Evolutionary conservation across 495 filamentous ascomycete genomes (phyloP).

Genomic region (Paragyromitra xinjiangensis): DNA sequence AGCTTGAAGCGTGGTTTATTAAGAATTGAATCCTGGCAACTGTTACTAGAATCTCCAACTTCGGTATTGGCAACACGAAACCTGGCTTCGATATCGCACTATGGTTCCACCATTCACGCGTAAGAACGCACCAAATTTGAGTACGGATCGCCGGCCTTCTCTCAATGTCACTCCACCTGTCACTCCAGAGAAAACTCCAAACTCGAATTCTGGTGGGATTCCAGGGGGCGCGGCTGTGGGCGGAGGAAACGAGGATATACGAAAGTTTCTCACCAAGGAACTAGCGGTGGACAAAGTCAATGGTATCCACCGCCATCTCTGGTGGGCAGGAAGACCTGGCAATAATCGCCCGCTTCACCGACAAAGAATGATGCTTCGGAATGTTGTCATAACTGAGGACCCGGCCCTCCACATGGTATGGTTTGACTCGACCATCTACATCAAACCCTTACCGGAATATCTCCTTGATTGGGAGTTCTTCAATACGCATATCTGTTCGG

Average conservation of each 20-base stretch:
- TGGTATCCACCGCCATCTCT: conserved; percentile 50
- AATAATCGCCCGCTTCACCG: conserved; percentile 61
- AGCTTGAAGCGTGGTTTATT: too few relatives aligned
- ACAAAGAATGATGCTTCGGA: conserved; percentile 61
- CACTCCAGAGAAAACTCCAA: too few relatives aligned
- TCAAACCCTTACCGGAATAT: conserved; percentile 68
- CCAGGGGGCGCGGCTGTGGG: background rate
- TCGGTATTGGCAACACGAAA: too few relatives aligned
- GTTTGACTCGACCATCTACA: conserved; percentile 64
- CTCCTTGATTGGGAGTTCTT: conserved; percentile 64
- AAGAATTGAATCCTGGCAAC: too few relatives aligned
- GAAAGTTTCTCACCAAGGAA: background rate
- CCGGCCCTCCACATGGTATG: conserved; percentile 67
- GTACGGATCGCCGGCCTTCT: too few relatives aligned
- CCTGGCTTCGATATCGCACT: too few relatives aligned
- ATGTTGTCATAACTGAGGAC: conserved; percentile 64
- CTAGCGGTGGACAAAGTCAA: background rate
- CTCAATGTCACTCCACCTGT: too few relatives aligned
- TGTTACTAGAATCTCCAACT: too few relatives aligned
- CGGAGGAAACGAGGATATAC: background rate
- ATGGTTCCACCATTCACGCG: too few relatives aligned
- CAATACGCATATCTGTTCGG: conserved; percentile 55
- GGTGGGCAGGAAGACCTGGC: conserved; percentile 54
- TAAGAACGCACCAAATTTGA: too few relatives aligned
- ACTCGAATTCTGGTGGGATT: background rate